Percentiles rank a stretch among this genome's conserved stretches.
Conservation (phyloP, 257 asterid species). For the Coffea eugenioides region DNA sequence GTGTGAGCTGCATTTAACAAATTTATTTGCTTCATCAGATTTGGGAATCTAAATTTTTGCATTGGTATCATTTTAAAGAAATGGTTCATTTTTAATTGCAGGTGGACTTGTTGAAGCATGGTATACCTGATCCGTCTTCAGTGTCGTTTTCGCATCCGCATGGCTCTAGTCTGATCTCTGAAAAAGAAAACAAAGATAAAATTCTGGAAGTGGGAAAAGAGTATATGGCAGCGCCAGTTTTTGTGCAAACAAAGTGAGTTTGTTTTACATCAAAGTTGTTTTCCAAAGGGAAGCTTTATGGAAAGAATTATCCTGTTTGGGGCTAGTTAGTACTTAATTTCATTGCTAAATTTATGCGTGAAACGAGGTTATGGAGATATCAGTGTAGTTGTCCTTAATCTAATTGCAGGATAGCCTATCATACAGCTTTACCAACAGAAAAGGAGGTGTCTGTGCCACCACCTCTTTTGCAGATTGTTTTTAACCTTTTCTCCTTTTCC, state of each 20-base stretch:
- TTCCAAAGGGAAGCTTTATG: background rate
- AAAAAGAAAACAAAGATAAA: constrained; percentile 57
- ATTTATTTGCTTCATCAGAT: background rate
- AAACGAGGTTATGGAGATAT: background rate
- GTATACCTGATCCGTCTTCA: constrained; percentile 91
- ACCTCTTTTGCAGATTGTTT: background rate
- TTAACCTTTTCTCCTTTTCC: background rate
- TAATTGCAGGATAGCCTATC: background rate
- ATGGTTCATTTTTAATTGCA: constrained; percentile 22
- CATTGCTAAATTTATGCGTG: background rate
- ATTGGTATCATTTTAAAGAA: background rate
- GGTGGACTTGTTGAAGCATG: constrained; percentile 86
- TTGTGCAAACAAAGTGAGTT: constrained; percentile 79
- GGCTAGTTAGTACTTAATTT: background rate
- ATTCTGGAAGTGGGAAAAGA: constrained; percentile 52
- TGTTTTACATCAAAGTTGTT: background rate
- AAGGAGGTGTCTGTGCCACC: background rate
- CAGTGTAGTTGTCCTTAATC: background rate
- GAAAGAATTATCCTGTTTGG: background rate
- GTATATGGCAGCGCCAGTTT: constrained; percentile 73
- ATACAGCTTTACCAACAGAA: background rate
- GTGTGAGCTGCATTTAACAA: background rate
- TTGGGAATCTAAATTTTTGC: background rate
- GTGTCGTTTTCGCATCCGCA: constrained; percentile 56
- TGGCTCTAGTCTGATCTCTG: constrained; percentile 41